A percentile compares a stretch with the other conserved stretches of the same genome.
phyloP scores from a whole-genome alignment of 108 stramenopile genomes.

The Discostella pseudostelligera region DNA sequence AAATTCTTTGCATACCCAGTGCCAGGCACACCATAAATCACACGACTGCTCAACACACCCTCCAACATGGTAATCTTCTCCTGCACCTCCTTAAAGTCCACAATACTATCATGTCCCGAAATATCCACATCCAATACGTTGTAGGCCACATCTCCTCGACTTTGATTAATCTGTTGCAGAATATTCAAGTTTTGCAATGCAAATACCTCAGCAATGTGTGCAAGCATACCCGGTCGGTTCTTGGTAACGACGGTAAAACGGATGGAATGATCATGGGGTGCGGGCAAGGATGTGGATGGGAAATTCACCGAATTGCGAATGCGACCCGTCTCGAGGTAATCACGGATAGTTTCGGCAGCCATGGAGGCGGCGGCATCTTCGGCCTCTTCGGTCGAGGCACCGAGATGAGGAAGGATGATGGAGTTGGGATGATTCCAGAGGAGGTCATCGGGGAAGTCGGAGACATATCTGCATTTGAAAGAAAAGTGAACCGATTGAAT shows the following conservation, averaged over 20 bases:
- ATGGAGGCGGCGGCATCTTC: conserved; percentile 92
- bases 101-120: conserved; percentile 52
- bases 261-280: conserved; percentile 60
- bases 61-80: conserved; percentile 87
- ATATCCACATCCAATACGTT: conserved; percentile 89
- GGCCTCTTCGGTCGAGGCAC: conserved; percentile 95
- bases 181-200: conserved; percentile 77
- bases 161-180: conserved; percentile 91
- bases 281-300: conserved; percentile 70
- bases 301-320: conserved; percentile 92
- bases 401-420: conserved; percentile 91
- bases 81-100: conserved; percentile 79
- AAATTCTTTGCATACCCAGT: conserved; percentile 89
- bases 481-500: no score
- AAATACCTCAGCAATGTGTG: conserved; percentile 82
- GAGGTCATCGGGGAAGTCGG: conserved; percentile 88
- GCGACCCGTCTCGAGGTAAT: conserved; percentile 83
- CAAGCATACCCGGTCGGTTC: conserved; percentile 86
- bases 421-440: conserved; percentile 87
- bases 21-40: conserved; percentile 79
- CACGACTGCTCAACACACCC: conserved; percentile 76
- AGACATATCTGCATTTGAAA: conserved; percentile 54
- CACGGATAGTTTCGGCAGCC: conserved; percentile 88
- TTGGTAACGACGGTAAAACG: conserved; percentile 89
- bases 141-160: conserved; percentile 85